Base-by-base conservation (phyloP, 345 rosid genomes). In the Aquilaria sinensis region DNA sequence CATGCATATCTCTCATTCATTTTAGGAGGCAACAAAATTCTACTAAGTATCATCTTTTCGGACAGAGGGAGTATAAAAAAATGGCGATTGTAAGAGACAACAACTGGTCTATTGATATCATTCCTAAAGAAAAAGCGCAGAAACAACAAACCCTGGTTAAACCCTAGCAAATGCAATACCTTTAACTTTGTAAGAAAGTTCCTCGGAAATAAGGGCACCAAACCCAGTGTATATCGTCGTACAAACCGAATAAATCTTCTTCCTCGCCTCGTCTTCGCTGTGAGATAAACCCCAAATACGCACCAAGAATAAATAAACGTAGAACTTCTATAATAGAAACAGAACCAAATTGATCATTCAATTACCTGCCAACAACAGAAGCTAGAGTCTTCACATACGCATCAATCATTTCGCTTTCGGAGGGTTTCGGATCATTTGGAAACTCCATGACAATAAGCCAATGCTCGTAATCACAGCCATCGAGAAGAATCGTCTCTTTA, bases 381-480 rank as follows among this genome's bases (percentile, higher is more conserved):
- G 95, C 70, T 6, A 94, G 81, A 45, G 97, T 94, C 72, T 83
- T 88, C 65, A 90, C 95, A 71, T 90, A 94, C 62, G 88, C 58
- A 60, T 75, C 75, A 62, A 90, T 63, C 99, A 90, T 94, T 47
- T 90, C 93, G 10, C 85, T 90, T 73, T 94, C 99, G 3, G 82
- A 56, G 53, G 92, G 96, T 74, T 82, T 90, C 3, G 97, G 84
- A 62, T 88, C 93, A 13, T 67, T 65, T 0, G 81, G 76, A 67
- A 90, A 94, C 80, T 94, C 99, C 97, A 94, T 76, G 58, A 90
- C 93, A 31, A 91, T 83, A 60, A 94, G 95, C 96, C 99, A 94
- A 60, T 90, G 99, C 76, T 86, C 92, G 66, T 83, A 90, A 65
- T 94, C 99, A 58, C 99, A 94, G 31, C 96, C 97, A 56, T 90